These are phyloP conservation scores for Halenospora varia DNA, from an alignment of 495 filamentous ascomycete genomes.

Conservation along the genomic window DNA sequence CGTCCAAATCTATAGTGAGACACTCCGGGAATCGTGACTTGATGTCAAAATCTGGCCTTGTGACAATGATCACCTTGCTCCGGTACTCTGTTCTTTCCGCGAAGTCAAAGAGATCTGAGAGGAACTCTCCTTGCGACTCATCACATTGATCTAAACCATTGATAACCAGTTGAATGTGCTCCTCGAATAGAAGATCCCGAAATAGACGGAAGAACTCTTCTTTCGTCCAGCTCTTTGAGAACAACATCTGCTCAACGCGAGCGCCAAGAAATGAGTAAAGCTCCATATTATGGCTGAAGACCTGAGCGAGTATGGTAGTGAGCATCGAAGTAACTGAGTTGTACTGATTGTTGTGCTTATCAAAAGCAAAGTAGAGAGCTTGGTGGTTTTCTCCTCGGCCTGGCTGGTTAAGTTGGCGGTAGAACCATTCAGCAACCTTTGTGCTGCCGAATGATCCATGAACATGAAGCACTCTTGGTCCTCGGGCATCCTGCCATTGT, in stretches of 20 bases:
- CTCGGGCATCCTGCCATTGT: too few relatives aligned
- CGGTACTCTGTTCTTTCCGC: not conserved
- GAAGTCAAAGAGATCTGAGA: slow-evolving; percentile 3
- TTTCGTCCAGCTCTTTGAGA: slow-evolving; percentile 13
- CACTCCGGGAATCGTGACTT: not conserved
- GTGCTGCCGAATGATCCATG: too few relatives aligned
- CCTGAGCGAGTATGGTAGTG: slow-evolving; percentile 20
- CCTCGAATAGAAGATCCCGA: slow-evolving; percentile 4
- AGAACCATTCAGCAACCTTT: too few relatives aligned
- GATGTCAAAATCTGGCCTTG: not conserved
- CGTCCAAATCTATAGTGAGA: not conserved
- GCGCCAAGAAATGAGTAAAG: not conserved
- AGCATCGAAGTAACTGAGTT: slow-evolving; percentile 17
- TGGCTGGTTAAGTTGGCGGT: too few relatives aligned
- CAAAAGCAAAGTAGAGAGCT: slow-evolving; percentile 22
- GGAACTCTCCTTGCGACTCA: slow-evolving; percentile 7
- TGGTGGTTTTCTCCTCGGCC: not conserved
- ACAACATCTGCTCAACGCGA: not conserved
- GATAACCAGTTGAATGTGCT: slow-evolving; percentile 14
- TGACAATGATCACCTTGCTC: slow-evolving; percentile 13
- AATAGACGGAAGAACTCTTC: slow-evolving; percentile 19
- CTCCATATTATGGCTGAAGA: slow-evolving; percentile 6
- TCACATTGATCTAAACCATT: slow-evolving; percentile 20
- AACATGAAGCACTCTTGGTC: too few relatives aligned
- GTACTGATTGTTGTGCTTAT: slow-evolving; percentile 15